These are phyloP conservation scores for Colletotrichum destructivum DNA, from an alignment of 2,329 filamentous ascomycete genomes.

Conservation along the genomic window DNA sequence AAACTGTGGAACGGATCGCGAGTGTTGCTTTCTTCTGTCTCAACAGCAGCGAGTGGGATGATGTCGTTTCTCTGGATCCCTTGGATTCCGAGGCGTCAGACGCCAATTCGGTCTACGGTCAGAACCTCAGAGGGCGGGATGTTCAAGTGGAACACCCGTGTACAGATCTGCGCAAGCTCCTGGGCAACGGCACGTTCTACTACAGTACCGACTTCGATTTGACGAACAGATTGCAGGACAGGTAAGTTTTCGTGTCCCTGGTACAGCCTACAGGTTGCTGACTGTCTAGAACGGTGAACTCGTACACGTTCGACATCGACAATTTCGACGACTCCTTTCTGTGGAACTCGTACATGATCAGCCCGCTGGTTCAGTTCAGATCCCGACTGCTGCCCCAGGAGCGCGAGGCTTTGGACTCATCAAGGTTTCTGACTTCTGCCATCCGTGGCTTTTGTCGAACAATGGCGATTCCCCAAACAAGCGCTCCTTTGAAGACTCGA, in stretches of 20 bases:
- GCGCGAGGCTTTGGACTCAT: slow-evolving; percentile 84
- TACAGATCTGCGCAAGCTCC: slow-evolving; percentile 88
- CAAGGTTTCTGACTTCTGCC: slow-evolving; percentile 90
- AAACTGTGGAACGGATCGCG: slow-evolving; percentile 90
- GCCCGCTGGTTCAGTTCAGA: slow-evolving; percentile 90
- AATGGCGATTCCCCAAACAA: slow-evolving; percentile 84
- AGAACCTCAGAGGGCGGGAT: slow-evolving; percentile 76
- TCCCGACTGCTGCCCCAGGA: slow-evolving; percentile 83
- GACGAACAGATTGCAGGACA: slow-evolving; percentile 92
- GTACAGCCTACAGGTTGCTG: slow-evolving; percentile 39
- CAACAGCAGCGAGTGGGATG: slow-evolving; percentile 88
- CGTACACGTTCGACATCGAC: slow-evolving; percentile 87
- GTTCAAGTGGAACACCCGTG: slow-evolving; percentile 87
- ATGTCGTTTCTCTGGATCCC: slow-evolving; percentile 73
- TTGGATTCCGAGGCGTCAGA: slow-evolving; percentile 66
- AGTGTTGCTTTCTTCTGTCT: slow-evolving; percentile 94
- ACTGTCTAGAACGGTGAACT: slow-evolving; percentile 76
- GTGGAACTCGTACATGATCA: slow-evolving; percentile 99
- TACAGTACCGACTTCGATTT: slow-evolving; percentile 99
- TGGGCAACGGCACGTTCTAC: slow-evolving; percentile 96
- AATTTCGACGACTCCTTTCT: slow-evolving; percentile 93
- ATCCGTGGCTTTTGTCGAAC: slow-evolving; percentile 94
- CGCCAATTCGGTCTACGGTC: slow-evolving; percentile 62
- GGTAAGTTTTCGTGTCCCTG: slow-evolving; percentile 61
- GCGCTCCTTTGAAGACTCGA: slow-evolving; percentile 77